Conservation (phyloP, 306 rosid genomes). For the Cucumis sativus region DNA sequence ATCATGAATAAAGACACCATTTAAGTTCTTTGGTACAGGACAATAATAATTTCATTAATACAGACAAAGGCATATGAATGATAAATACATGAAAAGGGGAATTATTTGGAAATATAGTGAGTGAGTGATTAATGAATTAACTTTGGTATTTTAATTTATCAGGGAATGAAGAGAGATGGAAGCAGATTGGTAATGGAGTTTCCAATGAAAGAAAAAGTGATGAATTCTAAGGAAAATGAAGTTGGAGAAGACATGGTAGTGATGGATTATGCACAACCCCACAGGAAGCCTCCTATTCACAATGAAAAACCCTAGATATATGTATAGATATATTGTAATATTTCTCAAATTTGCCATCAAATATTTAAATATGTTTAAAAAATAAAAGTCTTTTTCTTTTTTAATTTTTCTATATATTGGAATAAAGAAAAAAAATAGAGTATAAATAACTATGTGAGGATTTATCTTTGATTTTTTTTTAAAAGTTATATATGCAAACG, state of each 20-base stretch:
- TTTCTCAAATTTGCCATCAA: not conserved
- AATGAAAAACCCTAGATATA: slow-evolving; percentile 37
- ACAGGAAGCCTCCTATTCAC: slow-evolving; percentile 85
- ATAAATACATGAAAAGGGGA: not conserved
- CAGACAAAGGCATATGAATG: not conserved
- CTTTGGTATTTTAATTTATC: not conserved
- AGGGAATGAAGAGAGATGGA: slow-evolving; percentile 4
- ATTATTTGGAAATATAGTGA: not conserved
- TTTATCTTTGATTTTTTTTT: not conserved
- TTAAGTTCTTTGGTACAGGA: not conserved
- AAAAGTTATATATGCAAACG: not conserved
- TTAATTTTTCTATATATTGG: not conserved
- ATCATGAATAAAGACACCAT: no score
- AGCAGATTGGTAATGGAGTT: slow-evolving; percentile 11
- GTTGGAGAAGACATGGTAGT: slow-evolving; percentile 33
- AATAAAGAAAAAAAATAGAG: not conserved
- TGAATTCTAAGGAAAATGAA: slow-evolving; percentile 23
- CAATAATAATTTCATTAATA: not conserved
- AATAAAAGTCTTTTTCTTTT: not conserved
- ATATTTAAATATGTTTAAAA: not conserved
- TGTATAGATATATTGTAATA: not conserved
- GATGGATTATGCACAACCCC: slow-evolving; percentile 76
- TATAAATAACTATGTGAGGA: not conserved
- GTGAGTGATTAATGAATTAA: not conserved
- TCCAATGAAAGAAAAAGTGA: slow-evolving; percentile 25